phyloP scores from a whole-genome alignment of 129 eudicot genomes.

The Flaveria trinervia region DNA sequence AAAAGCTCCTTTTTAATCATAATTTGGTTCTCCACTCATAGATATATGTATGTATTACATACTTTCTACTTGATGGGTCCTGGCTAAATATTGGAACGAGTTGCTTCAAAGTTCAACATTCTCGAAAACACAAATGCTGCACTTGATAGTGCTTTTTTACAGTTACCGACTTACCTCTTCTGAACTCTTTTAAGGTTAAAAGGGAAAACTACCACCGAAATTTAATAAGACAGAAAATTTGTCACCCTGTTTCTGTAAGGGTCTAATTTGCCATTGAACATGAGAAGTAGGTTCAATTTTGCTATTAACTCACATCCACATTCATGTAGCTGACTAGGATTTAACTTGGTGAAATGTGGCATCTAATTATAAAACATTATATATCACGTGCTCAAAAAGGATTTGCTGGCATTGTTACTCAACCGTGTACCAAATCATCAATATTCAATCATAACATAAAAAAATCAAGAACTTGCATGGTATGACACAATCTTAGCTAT shows the following conservation, averaged over 20 bases:
- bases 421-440: neutral
- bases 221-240: neutral
- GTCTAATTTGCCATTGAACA: neutral
- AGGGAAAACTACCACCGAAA: neutral
- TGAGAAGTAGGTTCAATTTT: neutral
- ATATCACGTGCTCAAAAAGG: neutral
- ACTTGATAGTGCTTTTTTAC: neutral
- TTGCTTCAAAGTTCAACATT: slow-evolving; percentile 16
- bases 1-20: slow-evolving; percentile 13
- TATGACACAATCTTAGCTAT: neutral
- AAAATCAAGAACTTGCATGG: neutral
- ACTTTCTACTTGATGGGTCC: neutral
- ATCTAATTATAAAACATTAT: neutral
- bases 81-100: neutral
- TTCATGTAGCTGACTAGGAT: neutral
- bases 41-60: neutral
- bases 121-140: neutral
- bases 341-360: neutral
- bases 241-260: neutral
- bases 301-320: neutral
- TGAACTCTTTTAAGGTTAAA: neutral
- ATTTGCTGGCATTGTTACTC: neutral
- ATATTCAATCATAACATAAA: neutral
- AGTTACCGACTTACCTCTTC: neutral
- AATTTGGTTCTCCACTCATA: slow-evolving; percentile 12